A percentile compares a stretch with the other conserved stretches of the same genome.
Conservation (phyloP, 306 rosid species). For the Oemleria cerasiformis region DNA sequence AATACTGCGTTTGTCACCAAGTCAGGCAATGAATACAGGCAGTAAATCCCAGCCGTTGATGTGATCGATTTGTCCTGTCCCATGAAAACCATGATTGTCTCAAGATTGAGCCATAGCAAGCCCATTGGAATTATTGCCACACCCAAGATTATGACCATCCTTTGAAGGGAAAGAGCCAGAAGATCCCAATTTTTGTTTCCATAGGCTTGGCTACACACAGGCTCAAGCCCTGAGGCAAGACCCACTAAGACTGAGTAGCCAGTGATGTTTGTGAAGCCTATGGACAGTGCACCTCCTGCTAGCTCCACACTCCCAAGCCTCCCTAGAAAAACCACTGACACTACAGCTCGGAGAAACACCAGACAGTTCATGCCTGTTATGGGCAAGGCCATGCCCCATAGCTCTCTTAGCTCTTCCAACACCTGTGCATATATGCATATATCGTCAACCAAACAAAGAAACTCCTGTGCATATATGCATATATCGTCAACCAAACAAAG, state of each 20-base stretch:
- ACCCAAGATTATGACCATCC: constrained; percentile 77
- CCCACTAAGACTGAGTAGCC: constrained; percentile 94
- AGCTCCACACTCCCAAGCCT: constrained; percentile 79
- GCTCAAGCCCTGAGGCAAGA: constrained; percentile 88
- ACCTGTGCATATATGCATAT: constrained; percentile 39
- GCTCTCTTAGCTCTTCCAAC: constrained; percentile 67
- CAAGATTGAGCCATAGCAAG: constrained; percentile 68
- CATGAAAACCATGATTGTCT: constrained; percentile 61
- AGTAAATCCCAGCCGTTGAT: constrained; percentile 62
- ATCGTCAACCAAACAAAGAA: no score
- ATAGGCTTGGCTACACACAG: constrained; percentile 85
- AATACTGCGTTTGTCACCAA: constrained; percentile 65
- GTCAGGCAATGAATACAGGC: constrained; percentile 78
- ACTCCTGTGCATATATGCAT: no score
- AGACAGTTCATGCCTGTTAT: constrained; percentile 69
- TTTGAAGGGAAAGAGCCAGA: constrained; percentile 63
- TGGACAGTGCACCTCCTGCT: constrained; percentile 96
- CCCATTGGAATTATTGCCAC: constrained; percentile 68
- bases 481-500: no score
- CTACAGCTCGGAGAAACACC: constrained; percentile 66
- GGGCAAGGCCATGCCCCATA: constrained; percentile 77
- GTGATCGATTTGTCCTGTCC: constrained; percentile 76
- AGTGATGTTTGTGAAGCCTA: constrained; percentile 94
- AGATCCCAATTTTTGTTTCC: constrained; percentile 81
- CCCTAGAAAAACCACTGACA: constrained; percentile 76